Conservation (phyloP, 2,329 filamentous ascomycete species). For the Cryphonectria naterciae region DNA sequence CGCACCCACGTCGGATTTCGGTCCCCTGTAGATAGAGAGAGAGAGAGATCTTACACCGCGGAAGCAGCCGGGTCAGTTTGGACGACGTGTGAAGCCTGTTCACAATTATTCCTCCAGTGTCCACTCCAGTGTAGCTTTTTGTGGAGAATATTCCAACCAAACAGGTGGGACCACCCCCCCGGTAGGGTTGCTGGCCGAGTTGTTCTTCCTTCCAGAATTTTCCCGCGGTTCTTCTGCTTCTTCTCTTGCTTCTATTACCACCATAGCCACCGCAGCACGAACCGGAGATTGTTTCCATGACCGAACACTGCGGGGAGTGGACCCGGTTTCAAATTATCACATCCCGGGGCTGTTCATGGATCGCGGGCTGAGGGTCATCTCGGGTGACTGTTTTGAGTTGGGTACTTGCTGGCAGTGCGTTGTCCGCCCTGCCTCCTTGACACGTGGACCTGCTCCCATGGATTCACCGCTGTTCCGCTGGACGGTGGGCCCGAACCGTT, state of each 20-base stretch:
- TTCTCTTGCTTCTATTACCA: neutral
- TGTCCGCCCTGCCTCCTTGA: constrained; percentile 4
- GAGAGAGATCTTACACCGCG: neutral
- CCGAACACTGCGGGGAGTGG: neutral
- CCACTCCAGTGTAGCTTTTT: neutral
- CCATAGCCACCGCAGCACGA: neutral
- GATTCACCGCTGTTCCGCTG: constrained; percentile 7
- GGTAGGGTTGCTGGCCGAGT: neutral
- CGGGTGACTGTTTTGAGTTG: constrained; percentile 1
- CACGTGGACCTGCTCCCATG: constrained; percentile 8
- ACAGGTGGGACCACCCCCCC: too few relatives aligned
- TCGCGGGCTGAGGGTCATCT: neutral
- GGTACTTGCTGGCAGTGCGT: neutral
- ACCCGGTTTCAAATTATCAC: neutral
- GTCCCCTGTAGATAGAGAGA: neutral
- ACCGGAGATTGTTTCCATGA: neutral
- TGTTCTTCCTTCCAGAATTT: neutral
- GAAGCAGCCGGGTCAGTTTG: neutral
- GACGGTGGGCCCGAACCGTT: neutral
- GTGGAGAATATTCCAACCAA: neutral
- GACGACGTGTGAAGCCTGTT: neutral
- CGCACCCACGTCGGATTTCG: neutral
- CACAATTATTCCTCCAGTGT: neutral
- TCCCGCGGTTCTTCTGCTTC: neutral
- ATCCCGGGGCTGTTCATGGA: neutral